A percentile compares a stretch with the other conserved stretches of the same genome.
These are phyloP conservation scores for Xylariaceae sp. DNA, from an alignment of 2,329 filamentous ascomycete species.

Conservation along the genomic window DNA sequence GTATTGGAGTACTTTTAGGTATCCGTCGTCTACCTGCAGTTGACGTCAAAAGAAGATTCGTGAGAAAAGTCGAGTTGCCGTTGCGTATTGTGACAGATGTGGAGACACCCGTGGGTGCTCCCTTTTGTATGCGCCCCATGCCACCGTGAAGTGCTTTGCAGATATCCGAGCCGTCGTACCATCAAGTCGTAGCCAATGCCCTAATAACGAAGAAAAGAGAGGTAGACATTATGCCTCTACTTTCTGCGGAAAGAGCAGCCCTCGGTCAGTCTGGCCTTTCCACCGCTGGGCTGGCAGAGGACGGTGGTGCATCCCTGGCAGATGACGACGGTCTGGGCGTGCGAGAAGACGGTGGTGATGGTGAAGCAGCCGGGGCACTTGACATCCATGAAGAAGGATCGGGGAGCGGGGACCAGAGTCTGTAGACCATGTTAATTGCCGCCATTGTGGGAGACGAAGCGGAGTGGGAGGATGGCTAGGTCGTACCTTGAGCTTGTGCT, in stretches of 20 bases:
- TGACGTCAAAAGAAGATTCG: conserved; percentile 37
- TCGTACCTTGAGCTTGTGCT: conserved; percentile 99
- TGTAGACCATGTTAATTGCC: conserved; percentile 35
- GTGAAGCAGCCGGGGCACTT: conserved; percentile 99
- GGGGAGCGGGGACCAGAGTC: conserved; percentile 92
- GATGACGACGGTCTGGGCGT: conserved; percentile 99
- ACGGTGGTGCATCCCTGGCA: conserved; percentile 99
- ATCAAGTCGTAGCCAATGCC: conserved; percentile 46
- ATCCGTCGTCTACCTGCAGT: conserved; percentile 72
- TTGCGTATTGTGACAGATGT: conserved; percentile 30
- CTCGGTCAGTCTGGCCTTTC: conserved; percentile 98
- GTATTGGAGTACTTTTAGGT: conserved; percentile 54
- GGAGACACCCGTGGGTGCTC: conserved; percentile 35
- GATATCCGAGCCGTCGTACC: conserved; percentile 56
- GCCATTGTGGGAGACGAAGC: too few species aligned
- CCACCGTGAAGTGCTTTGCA: conserved; percentile 49
- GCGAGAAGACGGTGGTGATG: conserved; percentile 99
- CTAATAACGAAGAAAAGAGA: conserved; percentile 43
- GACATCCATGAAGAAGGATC: conserved; percentile 99
- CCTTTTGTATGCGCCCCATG: conserved; percentile 48
- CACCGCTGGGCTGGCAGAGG: conserved; percentile 98
- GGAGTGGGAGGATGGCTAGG: too few species aligned
- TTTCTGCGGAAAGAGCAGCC: conserved; percentile 99
- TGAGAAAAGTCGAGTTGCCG: conserved; percentile 20
- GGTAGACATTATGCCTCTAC: conserved; percentile 64